Evolutionary conservation across 2,329 filamentous ascomycete genomes (phyloP), one percentile per base, ranked within the genome.

Genomic region (Daldinia sp.): DNA sequence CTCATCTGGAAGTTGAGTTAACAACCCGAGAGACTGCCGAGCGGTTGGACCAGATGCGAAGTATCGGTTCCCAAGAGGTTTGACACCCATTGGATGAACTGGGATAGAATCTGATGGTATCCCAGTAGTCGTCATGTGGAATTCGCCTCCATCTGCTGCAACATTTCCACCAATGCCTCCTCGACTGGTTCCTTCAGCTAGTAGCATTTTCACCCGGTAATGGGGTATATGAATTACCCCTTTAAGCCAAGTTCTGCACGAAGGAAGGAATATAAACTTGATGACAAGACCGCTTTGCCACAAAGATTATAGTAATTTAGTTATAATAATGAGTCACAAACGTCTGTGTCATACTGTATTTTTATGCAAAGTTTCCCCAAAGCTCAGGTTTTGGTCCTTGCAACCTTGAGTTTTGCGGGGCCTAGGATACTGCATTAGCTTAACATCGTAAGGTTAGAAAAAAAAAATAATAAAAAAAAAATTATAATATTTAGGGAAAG

Each of bases 1-100:
- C 80, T 98, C 94, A 79, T 98, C 95, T 3, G 94, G 92, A 60
- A 97, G 82, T 42, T 80, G 78, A 64, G 86, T 86, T 77, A 97
- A 91, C 4, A 77, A 77, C 15, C 94, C 94, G 68, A 89, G 87
- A 42, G 83, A 85, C 55, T 83, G 79, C 67, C 93, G 92, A 54
- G 93, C 87, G 81, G 92, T 92, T 62, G 84, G 84, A 2, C 83
- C 84, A 12, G 88, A 84, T 20, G 89, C 88, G 48, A 95, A 87
- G 55, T 86, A 90, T 73, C 90, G 90, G 82, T 99, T 98, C 41
- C 95, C 96, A 68, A 92, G 87, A 1, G 96, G 95, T 77, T 94
- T 96, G 71, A 98, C 86, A 35, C 92, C 92, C 53, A 97, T 83
- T 41, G 93, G 93, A 83, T 98, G 95, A 42, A 86, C 84, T 57